phyloP scores from a whole-genome alignment of 2,329 filamentous ascomycete species.

The Esteya vermicola region DNA sequence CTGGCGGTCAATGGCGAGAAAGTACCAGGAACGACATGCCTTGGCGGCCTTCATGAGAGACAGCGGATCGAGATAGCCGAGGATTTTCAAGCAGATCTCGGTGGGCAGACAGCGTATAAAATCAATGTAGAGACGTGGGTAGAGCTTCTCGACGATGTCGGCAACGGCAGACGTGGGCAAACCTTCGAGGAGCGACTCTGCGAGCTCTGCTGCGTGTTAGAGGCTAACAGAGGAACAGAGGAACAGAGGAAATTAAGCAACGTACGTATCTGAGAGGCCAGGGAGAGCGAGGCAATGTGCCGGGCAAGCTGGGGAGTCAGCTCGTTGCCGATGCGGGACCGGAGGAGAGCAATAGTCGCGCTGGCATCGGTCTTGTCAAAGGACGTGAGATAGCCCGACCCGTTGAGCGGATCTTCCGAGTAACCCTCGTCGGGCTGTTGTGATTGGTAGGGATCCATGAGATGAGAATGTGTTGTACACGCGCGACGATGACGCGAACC shows the following conservation, averaged over 20 bases:
- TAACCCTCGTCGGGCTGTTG: conserved; percentile 72
- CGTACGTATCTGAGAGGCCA: conserved; percentile 6
- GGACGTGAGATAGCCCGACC: conserved; percentile 17
- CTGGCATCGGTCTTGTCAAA: conserved; percentile 13
- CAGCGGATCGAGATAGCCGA: conserved; percentile 69
- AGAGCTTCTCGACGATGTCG: conserved; percentile 65
- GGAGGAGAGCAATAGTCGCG: conserved; percentile 12
- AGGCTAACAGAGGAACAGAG: neutral
- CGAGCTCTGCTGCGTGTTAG: conserved; percentile 46
- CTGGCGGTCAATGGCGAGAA: conserved; percentile 65
- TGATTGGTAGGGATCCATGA: conserved; percentile 11
- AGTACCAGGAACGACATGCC: conserved; percentile 71
- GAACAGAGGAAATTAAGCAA: neutral
- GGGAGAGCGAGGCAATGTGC: conserved; percentile 34
- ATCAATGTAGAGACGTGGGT: conserved; percentile 80
- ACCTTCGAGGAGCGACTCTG: conserved; percentile 62
- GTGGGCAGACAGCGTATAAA: conserved; percentile 74
- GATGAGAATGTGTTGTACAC: too few relatives aligned
- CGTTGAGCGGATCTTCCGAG: conserved; percentile 55
- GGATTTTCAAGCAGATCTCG: conserved; percentile 81
- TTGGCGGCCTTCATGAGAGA: conserved; percentile 69
- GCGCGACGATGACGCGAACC: too few relatives aligned
- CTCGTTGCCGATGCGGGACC: conserved; percentile 25
- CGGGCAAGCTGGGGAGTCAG: conserved; percentile 34
- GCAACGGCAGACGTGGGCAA: conserved; percentile 70